Conservation (phyloP, 106 monocot genomes). For the Iris macrosiphon region DNA sequence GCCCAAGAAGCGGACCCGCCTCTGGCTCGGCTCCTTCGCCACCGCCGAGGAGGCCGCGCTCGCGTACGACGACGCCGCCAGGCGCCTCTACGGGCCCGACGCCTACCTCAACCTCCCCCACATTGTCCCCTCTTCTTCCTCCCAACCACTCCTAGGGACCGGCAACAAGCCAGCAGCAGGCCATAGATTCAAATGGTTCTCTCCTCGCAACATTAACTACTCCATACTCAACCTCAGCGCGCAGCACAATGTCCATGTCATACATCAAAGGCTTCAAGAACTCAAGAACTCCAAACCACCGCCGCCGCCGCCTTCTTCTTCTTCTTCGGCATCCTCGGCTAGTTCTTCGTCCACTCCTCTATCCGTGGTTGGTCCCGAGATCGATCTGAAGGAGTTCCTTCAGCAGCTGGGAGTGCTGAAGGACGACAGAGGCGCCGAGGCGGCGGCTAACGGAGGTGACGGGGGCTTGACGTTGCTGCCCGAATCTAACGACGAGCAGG, state of each 20-base stretch:
- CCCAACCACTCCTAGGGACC: neutral
- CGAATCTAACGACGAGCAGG: neutral
- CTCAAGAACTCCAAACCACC: conserved; percentile 27
- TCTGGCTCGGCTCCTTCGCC: conserved; percentile 96
- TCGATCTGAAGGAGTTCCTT: conserved; percentile 85
- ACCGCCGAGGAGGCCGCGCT: conserved; percentile 92
- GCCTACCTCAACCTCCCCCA: conserved; percentile 96
- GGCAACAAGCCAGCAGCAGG: neutral
- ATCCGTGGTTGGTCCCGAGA: conserved; percentile 27
- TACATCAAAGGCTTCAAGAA: conserved; percentile 81
- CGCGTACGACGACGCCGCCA: conserved; percentile 93
- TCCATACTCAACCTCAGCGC: conserved; percentile 76
- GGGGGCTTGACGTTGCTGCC: neutral
- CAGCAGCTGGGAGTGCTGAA: conserved; percentile 83
- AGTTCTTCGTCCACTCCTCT: too few species aligned
- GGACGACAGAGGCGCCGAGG: conserved; percentile 23
- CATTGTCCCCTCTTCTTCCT: conserved; percentile 27
- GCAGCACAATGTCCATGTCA: conserved; percentile 91
- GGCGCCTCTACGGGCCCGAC: conserved; percentile 86
- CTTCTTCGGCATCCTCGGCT: too few species aligned
- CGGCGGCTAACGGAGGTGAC: neutral
- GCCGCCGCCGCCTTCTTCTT: neutral
- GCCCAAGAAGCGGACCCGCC: conserved; percentile 78
- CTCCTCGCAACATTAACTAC: conserved; percentile 25
- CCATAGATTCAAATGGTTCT: conserved; percentile 57